Base-by-base conservation (phyloP, 495 filamentous ascomycete genomes). In the Xylaria nigripes region DNA sequence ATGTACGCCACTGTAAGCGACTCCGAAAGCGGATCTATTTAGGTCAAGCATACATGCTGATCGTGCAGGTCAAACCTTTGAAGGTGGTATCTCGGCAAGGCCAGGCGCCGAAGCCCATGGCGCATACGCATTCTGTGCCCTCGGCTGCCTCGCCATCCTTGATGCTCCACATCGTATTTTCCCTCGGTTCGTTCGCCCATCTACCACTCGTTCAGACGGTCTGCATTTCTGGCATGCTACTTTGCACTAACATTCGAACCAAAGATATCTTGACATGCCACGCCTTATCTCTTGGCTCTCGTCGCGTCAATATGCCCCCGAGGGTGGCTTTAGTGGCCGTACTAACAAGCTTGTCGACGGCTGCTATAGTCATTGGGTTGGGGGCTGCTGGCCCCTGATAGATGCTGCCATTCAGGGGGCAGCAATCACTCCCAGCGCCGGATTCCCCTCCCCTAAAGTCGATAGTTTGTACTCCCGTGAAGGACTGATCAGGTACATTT, bases 311-410 rank as follows among this genome's bases (percentile, higher is more conserved):
- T 87, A 92, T 71, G 83, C 81, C 8, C 94, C 93, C 3, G 93
- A 97, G 69, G 94, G 90, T 38, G 93, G 93, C 12, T 86, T 92
- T 61, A 81, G 87, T 15, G 93, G 93, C 54, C 81, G 93, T 58
- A 95, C 93, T n/a, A 96, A 97, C 71, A 98, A 98, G 70, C 77
- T 98, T 7, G 91, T 97, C 21, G 93, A 98, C 69, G 93, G 92
- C 45, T 98, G 93, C 68, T 97, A 98, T 70, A 92, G 87, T 68
- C 90, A 95, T 62, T 98, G 93, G 93, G 86, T 96, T 9, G 93
- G 94, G 6, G 87, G 85, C 25, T 96, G 91, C 68, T 98, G 90
- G 85, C 83, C 92, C 34, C 68, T 98, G 55, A 70, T 97, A 52
- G 86, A 95, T 66, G 90, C 88, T n/a, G 84, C 83, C 45, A 70